Base-by-base conservation (phyloP, 768 basidiomycete species). In the Tephrocybe rancida region DNA sequence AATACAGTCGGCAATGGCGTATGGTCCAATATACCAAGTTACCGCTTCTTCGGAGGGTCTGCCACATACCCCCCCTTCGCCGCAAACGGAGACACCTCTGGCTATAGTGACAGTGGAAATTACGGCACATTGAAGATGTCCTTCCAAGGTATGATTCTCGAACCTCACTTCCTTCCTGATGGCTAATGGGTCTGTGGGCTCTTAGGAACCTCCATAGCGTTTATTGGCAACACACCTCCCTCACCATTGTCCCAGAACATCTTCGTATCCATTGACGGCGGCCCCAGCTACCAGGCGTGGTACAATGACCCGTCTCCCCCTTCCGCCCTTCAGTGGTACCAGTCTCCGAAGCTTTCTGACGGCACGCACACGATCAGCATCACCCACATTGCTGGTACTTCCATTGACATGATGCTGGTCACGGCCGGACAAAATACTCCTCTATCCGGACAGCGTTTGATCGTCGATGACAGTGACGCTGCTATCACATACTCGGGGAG, bases 321-420 rank as follows among this genome's bases (percentile, higher is more conserved):
- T n/a, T 27, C 34, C 25, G 29, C 50, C 21, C 50, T 26, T n/a
- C 44, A 44, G 25, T 44, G 18, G 42, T 44, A 51, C 16, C 42
- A 44, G 27, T 51, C 42, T 26, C 50, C 50, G 18, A 24, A 30
- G 38, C 50, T 51, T 44, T 34, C 43, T 13, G 43, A 51, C 14
- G 50, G 50, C 5, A 6, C 22, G 39, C 50, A 51, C n/a, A 44
- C 44, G 19, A 44, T 44, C 14, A 44, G 44, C 27, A 27, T 44
- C 22, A 44, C 44, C 18, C 44, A 44, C n/a, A 41, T 47, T 21
- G 46, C 46, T 11, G 46, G 19, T 13, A 47, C 46, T 14, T 47
- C 46, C 24, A 11, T 47, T 3, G 46, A 47, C 46, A 22, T 47
- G 46, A 47, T 47, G 46, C 19, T 47, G 46, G n/a, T 47, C 22